phyloP scores from a whole-genome alignment of 2,329 filamentous ascomycete genomes.

The Cytospora schulzeri region DNA sequence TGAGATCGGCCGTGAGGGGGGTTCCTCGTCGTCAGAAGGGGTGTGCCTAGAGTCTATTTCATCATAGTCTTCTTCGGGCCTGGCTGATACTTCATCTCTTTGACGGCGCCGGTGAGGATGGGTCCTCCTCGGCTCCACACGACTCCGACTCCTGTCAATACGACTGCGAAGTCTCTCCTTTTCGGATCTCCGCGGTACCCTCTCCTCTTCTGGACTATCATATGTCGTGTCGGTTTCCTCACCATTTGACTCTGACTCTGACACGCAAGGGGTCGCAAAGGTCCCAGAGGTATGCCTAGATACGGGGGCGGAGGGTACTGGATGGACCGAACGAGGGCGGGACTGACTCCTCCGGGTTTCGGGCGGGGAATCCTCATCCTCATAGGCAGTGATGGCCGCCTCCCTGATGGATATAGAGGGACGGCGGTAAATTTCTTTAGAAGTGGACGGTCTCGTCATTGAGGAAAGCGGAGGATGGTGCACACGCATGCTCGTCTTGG shows the following conservation, averaged over 20 bases:
- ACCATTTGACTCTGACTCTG: slow-evolving; percentile 39
- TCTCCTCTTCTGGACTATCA: slow-evolving; percentile 39
- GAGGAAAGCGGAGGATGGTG: slow-evolving; percentile 37
- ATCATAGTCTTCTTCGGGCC: slow-evolving; percentile 26
- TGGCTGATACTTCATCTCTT: slow-evolving; percentile 7
- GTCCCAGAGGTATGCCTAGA: slow-evolving; percentile 41
- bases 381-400: slow-evolving; percentile 27
- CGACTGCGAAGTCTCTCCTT: slow-evolving; percentile 22
- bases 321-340: slow-evolving; percentile 21
- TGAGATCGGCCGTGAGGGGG: slow-evolving; percentile 10
- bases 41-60: slow-evolving; percentile 31
- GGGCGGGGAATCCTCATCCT: slow-evolving; percentile 34
- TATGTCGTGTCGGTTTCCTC: slow-evolving; percentile 42
- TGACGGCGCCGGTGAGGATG: slow-evolving; percentile 15
- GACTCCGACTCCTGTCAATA: slow-evolving; percentile 16
- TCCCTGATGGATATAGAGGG: slow-evolving; percentile 24
- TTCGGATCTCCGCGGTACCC: slow-evolving; percentile 30
- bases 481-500: slow-evolving; percentile 35
- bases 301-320: slow-evolving; percentile 40
- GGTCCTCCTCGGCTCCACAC: slow-evolving; percentile 19
- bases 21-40: slow-evolving; percentile 22
- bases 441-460: slow-evolving; percentile 31
- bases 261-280: slow-evolving; percentile 33
- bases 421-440: slow-evolving; percentile 30
- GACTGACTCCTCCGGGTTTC: slow-evolving; percentile 36